Percentiles rank a stretch among this genome's conserved stretches.
Evolutionary conservation across 441 rosid genomes (phyloP).

Genomic region (Erodium trifolium): DNA sequence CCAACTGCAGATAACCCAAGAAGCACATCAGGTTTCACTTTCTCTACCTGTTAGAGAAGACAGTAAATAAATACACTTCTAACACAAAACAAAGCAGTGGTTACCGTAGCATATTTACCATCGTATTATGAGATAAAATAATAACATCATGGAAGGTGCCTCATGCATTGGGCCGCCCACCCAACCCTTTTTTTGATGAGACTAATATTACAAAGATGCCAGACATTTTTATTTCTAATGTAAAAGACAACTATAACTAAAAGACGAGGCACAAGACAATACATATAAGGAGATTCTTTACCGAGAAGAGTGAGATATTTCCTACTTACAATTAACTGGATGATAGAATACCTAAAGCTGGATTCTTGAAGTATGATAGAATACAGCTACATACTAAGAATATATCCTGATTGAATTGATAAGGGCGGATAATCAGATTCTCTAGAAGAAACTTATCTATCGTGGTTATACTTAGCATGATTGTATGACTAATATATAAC

Average conservation of each 20-base stretch:
- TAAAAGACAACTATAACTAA: background rate
- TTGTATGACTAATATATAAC: background rate
- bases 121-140: background rate
- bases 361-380: background rate
- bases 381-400: background rate
- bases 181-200: background rate
- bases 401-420: background rate
- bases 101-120: background rate
- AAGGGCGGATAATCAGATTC: background rate
- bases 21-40: conserved; percentile 96
- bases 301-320: background rate
- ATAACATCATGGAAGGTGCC: background rate
- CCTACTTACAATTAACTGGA: background rate
- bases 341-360: background rate
- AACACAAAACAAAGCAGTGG: background rate
- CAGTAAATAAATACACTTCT: background rate
- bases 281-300: background rate
- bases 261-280: background rate
- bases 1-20: conserved; percentile 99
- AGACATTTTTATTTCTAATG: background rate
- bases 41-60: conserved; percentile 51
- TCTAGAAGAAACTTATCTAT: background rate
- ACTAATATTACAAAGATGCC: background rate
- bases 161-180: background rate
- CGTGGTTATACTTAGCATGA: background rate